Evolutionary conservation across 2,329 filamentous ascomycete genomes (phyloP), one percentile per base, ranked within the genome.

Genomic region (Aspergillus transmontanensis): DNA sequence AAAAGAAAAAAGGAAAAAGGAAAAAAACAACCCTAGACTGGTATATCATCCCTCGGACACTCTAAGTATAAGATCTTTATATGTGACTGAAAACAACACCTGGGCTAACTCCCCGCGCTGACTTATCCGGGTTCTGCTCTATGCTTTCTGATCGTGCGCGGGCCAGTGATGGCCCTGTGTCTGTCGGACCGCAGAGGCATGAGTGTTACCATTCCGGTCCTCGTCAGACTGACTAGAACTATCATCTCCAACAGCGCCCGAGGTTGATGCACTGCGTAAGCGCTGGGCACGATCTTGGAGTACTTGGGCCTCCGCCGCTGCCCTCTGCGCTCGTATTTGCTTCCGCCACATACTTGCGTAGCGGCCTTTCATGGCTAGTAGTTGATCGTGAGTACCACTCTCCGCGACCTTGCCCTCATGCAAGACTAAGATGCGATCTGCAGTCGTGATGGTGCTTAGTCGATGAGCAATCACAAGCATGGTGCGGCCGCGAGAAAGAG

Each of bases 381-480:
- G 84, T 69, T 94, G 88, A 19, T 90, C 85, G 73, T 97, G 93
- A 0, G 89, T 93, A 19, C 93, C 93, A 55, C 86, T 85, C 79
- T 96, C 93, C 16, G 87, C 86, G 57, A 96, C 90, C 53, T 85
- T 84, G n/a, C 93, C 93, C 64, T 88, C 87, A 66, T 90, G 88
- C 34, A 94, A 83, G 51, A 96, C 92, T 59, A 93, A 83, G 64
- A 96, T 93, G 72, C 94, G 91, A 75, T 96, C 91, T 11, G 93
- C 93, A 62, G 91, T 90, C 3, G 91, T 94, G 70, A 95, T 94
- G 1, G 90, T 93, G 36, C 92, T 95, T 28, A 97, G 82, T 59
- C 93, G 90, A 78, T 96, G 93, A 58, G 95, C 95, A 80, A 99
- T 98, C 58, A 98, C 93, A 64, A 99, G 87, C 82, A 97, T 90